These are phyloP conservation scores for Aureobasidium musti DNA, from an alignment of 2,329 filamentous ascomycete species.

Conservation along the genomic window DNA sequence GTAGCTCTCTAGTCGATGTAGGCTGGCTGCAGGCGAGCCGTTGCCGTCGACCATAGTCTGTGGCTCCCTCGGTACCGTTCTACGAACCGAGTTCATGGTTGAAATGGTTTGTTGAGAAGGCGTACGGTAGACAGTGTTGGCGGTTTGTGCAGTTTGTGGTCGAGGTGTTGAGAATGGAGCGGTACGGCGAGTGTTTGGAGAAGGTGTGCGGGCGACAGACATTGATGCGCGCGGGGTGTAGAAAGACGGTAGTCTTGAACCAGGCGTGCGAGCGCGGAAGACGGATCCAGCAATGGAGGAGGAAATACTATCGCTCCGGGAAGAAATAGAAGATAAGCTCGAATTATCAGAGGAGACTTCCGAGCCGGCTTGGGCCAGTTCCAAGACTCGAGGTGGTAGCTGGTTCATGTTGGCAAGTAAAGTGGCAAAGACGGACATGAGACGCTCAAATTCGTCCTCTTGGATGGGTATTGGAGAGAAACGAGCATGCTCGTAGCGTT, in stretches of 20 bases:
- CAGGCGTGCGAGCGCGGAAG: constrained; percentile 5
- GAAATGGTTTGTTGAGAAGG: constrained; percentile 15
- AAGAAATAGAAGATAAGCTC: constrained; percentile 18
- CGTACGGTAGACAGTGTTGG: constrained; percentile 9
- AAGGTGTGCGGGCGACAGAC: constrained; percentile 19
- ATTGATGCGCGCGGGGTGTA: constrained; percentile 25
- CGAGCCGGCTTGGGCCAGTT: not conserved
- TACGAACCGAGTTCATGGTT: constrained; percentile 1
- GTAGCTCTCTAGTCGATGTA: constrained; percentile 3
- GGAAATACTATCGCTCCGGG: constrained; percentile 17
- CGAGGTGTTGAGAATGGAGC: constrained; percentile 13
- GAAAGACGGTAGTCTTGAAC: constrained; percentile 15
- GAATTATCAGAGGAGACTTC: constrained; percentile 2
- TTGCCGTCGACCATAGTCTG: not conserved
- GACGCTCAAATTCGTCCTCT: constrained; percentile 68
- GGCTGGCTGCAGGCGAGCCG: not conserved
- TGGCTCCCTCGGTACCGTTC: not conserved
- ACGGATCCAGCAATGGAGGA: constrained; percentile 26
- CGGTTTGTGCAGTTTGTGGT: constrained; percentile 7
- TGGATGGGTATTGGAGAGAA: constrained; percentile 73
- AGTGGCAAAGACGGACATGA: constrained; percentile 85
- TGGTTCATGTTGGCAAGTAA: constrained; percentile 70
- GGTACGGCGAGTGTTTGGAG: not conserved
- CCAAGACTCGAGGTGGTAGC: not conserved
- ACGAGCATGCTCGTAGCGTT: constrained; percentile 77